Conservation (phyloP, 352 stramenopile genomes). For the Globisporangium uncinulatum region DNA sequence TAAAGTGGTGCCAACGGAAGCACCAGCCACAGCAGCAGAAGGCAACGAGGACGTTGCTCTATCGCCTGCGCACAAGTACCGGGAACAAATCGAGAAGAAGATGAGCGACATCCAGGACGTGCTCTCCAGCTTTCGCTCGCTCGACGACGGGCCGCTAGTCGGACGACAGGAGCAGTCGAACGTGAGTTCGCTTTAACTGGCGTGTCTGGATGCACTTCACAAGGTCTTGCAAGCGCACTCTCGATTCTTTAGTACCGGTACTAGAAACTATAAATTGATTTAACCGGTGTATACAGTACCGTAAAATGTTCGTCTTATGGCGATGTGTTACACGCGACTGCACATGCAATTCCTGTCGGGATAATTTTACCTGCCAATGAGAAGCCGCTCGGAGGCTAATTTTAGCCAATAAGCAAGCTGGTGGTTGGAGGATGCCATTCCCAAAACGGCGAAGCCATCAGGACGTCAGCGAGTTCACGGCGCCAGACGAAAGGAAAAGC, state of each 20-base stretch:
- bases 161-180: neutral
- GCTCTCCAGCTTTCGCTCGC: constrained; percentile 11
- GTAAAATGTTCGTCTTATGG: too few relatives aligned
- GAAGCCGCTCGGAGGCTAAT: too few relatives aligned
- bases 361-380: too few relatives aligned
- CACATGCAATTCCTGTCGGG: too few relatives aligned
- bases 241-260: neutral
- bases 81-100: constrained; percentile 17
- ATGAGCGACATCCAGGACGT: constrained; percentile 20
- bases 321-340: too few relatives aligned
- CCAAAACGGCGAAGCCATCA: too few relatives aligned
- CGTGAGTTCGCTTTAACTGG: too few relatives aligned
- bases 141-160: neutral
- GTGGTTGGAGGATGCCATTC: too few relatives aligned
- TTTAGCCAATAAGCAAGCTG: too few relatives aligned
- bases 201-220: too few relatives aligned
- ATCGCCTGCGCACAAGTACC: constrained; percentile 25
- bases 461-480: too few relatives aligned
- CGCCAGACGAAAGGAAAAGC: too few relatives aligned
- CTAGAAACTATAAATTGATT: neutral
- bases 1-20: neutral
- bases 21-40: neutral
- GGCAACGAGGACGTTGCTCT: neutral
- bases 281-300: neutral
- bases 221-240: neutral